Evolutionary conservation across 2,329 filamentous ascomycete species (phyloP).

Genomic region (Diplocarpon rosae): DNA sequence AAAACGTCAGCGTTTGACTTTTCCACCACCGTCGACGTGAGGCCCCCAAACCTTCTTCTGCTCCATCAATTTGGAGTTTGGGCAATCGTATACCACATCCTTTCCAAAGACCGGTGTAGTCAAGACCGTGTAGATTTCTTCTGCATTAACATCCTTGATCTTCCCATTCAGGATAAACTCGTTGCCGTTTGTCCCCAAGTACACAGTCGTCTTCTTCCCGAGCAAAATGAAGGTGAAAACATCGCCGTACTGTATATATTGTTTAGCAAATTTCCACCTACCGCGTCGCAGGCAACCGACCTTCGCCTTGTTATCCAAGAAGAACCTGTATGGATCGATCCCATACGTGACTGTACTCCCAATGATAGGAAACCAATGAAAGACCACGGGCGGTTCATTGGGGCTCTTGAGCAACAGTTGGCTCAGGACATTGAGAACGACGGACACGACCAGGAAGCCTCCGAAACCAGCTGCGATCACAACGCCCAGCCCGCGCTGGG

Average conservation of each 20-base stretch:
- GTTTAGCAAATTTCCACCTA: constrained; percentile 10
- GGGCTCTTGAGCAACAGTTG: constrained; percentile 76
- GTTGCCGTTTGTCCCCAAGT: constrained; percentile 70
- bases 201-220: constrained; percentile 82
- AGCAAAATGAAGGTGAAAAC: constrained; percentile 83
- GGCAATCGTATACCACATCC: constrained; percentile 84
- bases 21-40: not conserved
- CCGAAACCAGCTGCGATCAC: constrained; percentile 20
- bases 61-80: constrained; percentile 87
- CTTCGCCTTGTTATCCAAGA: constrained; percentile 62
- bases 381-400: constrained; percentile 70
- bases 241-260: constrained; percentile 58
- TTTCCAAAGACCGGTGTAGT: constrained; percentile 65
- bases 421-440: constrained; percentile 67
- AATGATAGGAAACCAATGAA: constrained; percentile 72
- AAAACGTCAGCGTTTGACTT: constrained; percentile 2
- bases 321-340: constrained; percentile 87
- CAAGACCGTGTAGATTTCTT: constrained; percentile 79
- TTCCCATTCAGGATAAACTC: constrained; percentile 90
- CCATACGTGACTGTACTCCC: constrained; percentile 90
- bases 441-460: constrained; percentile 39
- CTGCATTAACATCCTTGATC: constrained; percentile 77
- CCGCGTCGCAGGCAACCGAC: constrained; percentile 38
- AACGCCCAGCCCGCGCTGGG: constrained; percentile 21
- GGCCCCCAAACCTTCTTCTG: constrained; percentile 66